These are phyloP conservation scores for Dioscorea dumetorum DNA, from an alignment of 106 monocot species.

Conservation along the genomic window DNA sequence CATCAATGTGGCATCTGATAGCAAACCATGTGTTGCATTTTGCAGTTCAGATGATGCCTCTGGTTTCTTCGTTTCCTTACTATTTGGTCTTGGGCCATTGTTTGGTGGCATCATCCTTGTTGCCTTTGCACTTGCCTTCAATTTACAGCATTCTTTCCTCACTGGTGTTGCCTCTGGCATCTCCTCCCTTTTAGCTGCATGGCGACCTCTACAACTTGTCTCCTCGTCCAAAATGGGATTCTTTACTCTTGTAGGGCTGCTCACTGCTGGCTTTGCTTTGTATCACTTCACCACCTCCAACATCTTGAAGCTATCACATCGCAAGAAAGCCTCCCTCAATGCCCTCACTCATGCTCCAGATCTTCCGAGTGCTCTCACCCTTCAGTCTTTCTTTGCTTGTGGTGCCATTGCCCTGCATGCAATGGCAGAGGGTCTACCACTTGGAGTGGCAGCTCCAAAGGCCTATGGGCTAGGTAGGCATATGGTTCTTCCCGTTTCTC, in stretches of 20 bases:
- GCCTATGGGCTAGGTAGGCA: slow-evolving; percentile 88
- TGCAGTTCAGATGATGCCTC: slow-evolving; percentile 82
- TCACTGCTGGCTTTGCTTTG: slow-evolving; percentile 38
- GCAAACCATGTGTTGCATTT: not conserved
- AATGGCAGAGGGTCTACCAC: slow-evolving; percentile 78
- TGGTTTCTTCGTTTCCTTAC: slow-evolving; percentile 70
- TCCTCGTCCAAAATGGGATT: slow-evolving; percentile 60
- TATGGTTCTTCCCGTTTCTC: slow-evolving; percentile 86
- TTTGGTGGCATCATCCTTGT: slow-evolving; percentile 77
- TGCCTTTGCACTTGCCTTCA: slow-evolving; percentile 41
- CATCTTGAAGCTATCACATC: slow-evolving; percentile 38
- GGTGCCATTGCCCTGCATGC: slow-evolving; percentile 75
- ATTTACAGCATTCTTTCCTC: slow-evolving; percentile 60
- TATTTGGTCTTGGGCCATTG: slow-evolving; percentile 94
- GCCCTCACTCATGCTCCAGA: slow-evolving; percentile 28
- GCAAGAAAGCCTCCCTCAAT: slow-evolving; percentile 53
- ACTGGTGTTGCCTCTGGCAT: slow-evolving; percentile 82
- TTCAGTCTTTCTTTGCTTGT: slow-evolving; percentile 86
- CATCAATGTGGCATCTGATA: no score
- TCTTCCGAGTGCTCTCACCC: slow-evolving; percentile 55
- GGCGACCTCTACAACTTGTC: slow-evolving; percentile 85
- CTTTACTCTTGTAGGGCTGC: slow-evolving; percentile 39
- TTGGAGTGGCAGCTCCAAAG: slow-evolving; percentile 89
- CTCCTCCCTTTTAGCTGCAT: slow-evolving; percentile 64
- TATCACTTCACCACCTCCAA: slow-evolving; percentile 35